Percentiles rank a stretch among this genome's conserved stretches.
Evolutionary conservation across 306 rosid genomes (phyloP).

Genomic region (Argentina anserina): DNA sequence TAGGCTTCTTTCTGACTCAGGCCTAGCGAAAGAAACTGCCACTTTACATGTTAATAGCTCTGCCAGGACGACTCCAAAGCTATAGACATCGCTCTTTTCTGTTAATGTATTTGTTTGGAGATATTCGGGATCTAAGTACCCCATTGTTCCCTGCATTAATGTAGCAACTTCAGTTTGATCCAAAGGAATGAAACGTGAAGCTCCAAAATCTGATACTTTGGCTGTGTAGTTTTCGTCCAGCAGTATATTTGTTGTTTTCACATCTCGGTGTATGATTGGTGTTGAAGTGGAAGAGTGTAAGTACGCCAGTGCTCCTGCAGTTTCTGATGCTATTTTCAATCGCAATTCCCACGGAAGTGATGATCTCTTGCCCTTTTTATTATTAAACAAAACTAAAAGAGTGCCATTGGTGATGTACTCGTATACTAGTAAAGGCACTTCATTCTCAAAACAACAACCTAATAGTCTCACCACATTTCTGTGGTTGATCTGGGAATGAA

Average conservation of each 20-base stretch:
- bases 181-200: constrained; percentile 13
- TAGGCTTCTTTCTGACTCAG: not conserved
- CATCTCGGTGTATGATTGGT: constrained; percentile 24
- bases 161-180: constrained; percentile 6
- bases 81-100: constrained; percentile 16
- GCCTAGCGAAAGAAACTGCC: not conserved
- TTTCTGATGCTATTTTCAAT: constrained; percentile 9
- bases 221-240: constrained; percentile 6
- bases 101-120: not conserved
- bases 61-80: constrained; percentile 15
- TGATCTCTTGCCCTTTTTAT: not conserved
- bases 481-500: constrained; percentile 12
- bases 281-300: constrained; percentile 11
- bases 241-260: constrained; percentile 13
- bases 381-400: not conserved
- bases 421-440: constrained; percentile 18
- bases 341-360: not conserved
- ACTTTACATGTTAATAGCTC: constrained; percentile 16
- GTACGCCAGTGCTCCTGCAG: constrained; percentile 13
- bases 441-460: constrained; percentile 19
- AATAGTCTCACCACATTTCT: constrained; percentile 18
- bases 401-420: constrained; percentile 16
- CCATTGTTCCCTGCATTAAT: constrained; percentile 17
- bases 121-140: constrained; percentile 21
- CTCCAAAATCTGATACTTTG: constrained; percentile 24